Percentiles rank a stretch among this genome's conserved stretches.
phyloP scores from a whole-genome alignment of 1,284 basidiomycete species.

The Ganoderma sinense region DNA sequence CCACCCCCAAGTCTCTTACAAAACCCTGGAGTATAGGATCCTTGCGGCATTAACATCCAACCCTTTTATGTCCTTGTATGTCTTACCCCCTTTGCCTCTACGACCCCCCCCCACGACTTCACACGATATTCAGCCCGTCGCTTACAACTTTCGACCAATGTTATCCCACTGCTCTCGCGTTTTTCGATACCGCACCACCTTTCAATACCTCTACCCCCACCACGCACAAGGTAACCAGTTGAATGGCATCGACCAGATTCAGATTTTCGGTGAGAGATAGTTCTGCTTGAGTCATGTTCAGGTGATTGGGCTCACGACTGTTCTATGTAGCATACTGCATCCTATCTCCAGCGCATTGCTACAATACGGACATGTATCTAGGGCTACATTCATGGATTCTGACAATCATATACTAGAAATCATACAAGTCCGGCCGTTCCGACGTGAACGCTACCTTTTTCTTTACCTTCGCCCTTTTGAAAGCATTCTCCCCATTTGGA shows the following conservation, averaged over 20 bases:
- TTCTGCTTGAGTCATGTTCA: background rate
- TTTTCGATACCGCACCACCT: slow-evolving; percentile 8
- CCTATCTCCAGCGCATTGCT: background rate
- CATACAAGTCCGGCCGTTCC: slow-evolving; percentile 71
- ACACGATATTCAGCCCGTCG: slow-evolving; percentile 5
- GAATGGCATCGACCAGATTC: background rate
- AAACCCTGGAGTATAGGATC: background rate
- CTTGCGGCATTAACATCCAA: background rate
- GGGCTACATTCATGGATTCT: slow-evolving; percentile 24
- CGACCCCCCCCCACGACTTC: slow-evolving; percentile 14
- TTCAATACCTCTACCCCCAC: background rate
- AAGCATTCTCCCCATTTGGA: slow-evolving; percentile 36
- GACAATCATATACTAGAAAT: slow-evolving; percentile 48
- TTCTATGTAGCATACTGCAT: background rate
- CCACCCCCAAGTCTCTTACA: background rate
- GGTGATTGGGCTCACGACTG: background rate
- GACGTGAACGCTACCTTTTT: slow-evolving; percentile 77
- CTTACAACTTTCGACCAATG: slow-evolving; percentile 10
- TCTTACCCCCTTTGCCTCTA: background rate
- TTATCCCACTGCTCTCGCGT: slow-evolving; percentile 25
- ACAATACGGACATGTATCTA: slow-evolving; percentile 17
- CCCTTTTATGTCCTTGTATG: background rate
- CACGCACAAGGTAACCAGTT: background rate
- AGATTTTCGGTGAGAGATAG: background rate
- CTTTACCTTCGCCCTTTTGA: slow-evolving; percentile 57